Conservation (phyloP, 139 green algal genomes). For the Coelastrella sp. region DNA sequence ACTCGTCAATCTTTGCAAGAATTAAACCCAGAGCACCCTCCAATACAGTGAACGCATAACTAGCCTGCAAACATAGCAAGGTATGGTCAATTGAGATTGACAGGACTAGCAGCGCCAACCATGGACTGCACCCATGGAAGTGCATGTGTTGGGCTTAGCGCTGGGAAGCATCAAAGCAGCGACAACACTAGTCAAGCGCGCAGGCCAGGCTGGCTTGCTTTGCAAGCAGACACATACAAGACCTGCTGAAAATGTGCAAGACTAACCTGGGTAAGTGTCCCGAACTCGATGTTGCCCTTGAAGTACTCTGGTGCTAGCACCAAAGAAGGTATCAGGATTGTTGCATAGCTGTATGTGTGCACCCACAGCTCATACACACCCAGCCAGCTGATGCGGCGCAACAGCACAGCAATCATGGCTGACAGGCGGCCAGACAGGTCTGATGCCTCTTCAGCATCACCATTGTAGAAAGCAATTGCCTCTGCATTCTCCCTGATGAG, state of each 20-base stretch:
- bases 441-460: conserved; percentile 56
- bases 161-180: neutral
- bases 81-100: neutral
- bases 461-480: conserved; percentile 93
- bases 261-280: conserved; percentile 93
- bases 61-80: conserved; percentile 28
- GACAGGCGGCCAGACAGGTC: conserved; percentile 45
- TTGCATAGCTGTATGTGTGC: conserved; percentile 47
- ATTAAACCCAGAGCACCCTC: conserved; percentile 91
- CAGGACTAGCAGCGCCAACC: neutral
- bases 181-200: neutral
- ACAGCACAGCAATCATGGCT: conserved; percentile 45
- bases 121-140: neutral
- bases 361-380: conserved; percentile 79
- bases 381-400: conserved; percentile 62
- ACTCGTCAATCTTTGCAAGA: conserved; percentile 91
- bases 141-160: neutral
- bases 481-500: conserved; percentile 84
- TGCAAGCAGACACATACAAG: neutral
- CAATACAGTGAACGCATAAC: conserved; percentile 93
- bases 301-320: conserved; percentile 78
- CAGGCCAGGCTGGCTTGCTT: neutral
- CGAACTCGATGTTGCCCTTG: conserved; percentile 94
- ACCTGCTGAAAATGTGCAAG: neutral
- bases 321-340: conserved; percentile 22